These are phyloP conservation scores for Thermomyces lanuginosus DNA, from an alignment of 2,329 filamentous ascomycete genomes.

Conservation along the genomic window DNA sequence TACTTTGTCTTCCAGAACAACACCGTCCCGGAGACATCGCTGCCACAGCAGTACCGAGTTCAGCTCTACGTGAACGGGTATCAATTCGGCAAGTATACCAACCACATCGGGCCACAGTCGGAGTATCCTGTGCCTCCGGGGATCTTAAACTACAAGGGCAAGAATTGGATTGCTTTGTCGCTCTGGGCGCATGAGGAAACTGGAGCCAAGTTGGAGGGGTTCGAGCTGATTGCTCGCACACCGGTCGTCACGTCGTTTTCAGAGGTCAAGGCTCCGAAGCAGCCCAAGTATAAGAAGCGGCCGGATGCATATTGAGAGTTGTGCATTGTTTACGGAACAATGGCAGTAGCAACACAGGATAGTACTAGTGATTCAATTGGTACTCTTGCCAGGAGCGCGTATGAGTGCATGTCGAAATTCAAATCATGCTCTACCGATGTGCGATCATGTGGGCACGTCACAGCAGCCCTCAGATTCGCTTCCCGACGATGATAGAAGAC, in stretches of 20 bases:
- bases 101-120: slow-evolving; percentile 60
- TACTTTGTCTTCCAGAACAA: slow-evolving; percentile 36
- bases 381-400: no score
- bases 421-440: no score
- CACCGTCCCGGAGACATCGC: slow-evolving; percentile 33
- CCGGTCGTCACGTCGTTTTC: slow-evolving; percentile 36
- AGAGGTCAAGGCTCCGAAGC: slow-evolving; percentile 31
- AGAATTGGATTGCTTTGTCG: slow-evolving; percentile 51
- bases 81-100: slow-evolving; percentile 52
- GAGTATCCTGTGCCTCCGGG: slow-evolving; percentile 58
- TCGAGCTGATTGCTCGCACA: slow-evolving; percentile 35
- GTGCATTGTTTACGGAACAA: no score
- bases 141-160: slow-evolving; percentile 52
- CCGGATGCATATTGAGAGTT: slow-evolving; percentile 40
- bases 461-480: no score
- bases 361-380: no score
- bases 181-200: slow-evolving; percentile 48
- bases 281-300: slow-evolving; percentile 32
- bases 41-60: slow-evolving; percentile 43
- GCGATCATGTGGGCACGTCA: no score
- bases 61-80: slow-evolving; percentile 61
- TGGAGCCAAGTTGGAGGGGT: slow-evolving; percentile 40
- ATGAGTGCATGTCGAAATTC: no score
- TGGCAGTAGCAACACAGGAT: no score
- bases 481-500: no score